Conservation (phyloP, 1,284 basidiomycete species). For the Ganoderma resinaceum region DNA sequence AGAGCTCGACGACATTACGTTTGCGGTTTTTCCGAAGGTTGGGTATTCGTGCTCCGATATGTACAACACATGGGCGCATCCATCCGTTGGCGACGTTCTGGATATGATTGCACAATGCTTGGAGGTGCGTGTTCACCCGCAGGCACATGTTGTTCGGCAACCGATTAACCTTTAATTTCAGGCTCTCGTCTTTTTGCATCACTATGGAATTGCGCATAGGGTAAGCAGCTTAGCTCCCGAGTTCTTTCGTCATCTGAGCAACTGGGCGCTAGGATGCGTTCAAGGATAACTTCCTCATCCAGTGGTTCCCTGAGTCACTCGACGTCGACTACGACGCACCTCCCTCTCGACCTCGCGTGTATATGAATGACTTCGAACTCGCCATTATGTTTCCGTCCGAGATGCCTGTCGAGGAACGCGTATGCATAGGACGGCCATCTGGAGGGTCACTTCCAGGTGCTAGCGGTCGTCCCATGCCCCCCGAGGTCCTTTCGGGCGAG, state of each 20-base stretch:
- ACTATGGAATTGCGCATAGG: conserved; percentile 7
- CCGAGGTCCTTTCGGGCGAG: conserved; percentile 25
- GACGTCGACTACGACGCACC: neutral
- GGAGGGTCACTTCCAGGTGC: conserved; percentile 3
- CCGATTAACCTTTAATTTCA: neutral
- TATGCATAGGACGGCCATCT: conserved; percentile 4
- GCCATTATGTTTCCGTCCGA: conserved; percentile 18
- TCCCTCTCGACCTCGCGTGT: conserved; percentile 18
- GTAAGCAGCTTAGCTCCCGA: neutral
- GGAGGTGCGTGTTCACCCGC: conserved; percentile 28
- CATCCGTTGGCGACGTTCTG: conserved; percentile 40
- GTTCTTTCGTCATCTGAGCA: neutral
- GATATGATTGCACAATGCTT: conserved; percentile 41
- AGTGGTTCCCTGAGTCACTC: conserved; percentile 23
- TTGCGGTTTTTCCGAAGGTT: conserved; percentile 40
- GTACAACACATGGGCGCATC: conserved; percentile 32
- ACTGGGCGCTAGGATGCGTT: conserved; percentile 16
- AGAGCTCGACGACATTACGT: conserved; percentile 38
- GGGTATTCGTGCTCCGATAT: conserved; percentile 20
- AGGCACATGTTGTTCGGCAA: too few relatives aligned
- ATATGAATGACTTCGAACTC: conserved; percentile 22
- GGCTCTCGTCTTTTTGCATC: conserved; percentile 15
- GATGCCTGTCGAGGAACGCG: conserved; percentile 19
- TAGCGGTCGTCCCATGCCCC: conserved; percentile 28
- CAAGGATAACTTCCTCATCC: conserved; percentile 26